phyloP scores from a whole-genome alignment of 1,139 yeast species.

The Kurtzmaniella quercitrusa region DNA sequence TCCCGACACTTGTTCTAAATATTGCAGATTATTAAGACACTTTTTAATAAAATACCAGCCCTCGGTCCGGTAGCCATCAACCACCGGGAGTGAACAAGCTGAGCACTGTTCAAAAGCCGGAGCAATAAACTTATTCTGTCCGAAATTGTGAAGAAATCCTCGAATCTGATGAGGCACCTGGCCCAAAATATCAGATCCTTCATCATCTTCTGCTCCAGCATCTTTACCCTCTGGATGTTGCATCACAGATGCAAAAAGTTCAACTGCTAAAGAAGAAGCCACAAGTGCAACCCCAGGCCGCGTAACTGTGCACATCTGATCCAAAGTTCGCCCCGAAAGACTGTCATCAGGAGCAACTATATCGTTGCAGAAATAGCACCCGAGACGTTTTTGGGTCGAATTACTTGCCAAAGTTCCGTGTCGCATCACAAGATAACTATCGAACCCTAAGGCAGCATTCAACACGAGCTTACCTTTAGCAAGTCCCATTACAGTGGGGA shows the following conservation, averaged over 20 bases:
- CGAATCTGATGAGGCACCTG: constrained; percentile 84
- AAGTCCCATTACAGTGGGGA: constrained; percentile 79
- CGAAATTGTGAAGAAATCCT: constrained; percentile 71
- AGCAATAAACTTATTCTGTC: constrained; percentile 59
- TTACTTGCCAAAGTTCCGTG: constrained; percentile 53
- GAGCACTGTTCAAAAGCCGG: constrained; percentile 77
- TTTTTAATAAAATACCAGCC: constrained; percentile 80
- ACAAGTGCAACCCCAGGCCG: constrained; percentile 91
- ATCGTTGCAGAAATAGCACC: constrained; percentile 95
- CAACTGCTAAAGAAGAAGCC: constrained; percentile 87
- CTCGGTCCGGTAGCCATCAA: constrained; percentile 41
- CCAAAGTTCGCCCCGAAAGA: constrained; percentile 77
- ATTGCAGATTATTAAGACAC: constrained; percentile 63
- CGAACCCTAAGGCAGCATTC: constrained; percentile 94
- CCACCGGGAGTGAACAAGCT: constrained; percentile 68
- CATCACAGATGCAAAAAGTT: constrained; percentile 66
- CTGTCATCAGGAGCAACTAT: constrained; percentile 92
- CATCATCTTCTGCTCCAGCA: constrained; percentile 35
- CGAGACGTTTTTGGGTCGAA: constrained; percentile 43
- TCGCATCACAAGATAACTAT: constrained; percentile 86
- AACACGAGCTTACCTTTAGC: constrained; percentile 68
- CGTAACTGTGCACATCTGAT: constrained; percentile 98
- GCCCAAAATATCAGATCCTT: constrained; percentile 49
- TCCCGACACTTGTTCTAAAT: constrained; percentile 76
- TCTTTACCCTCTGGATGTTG: constrained; percentile 57